These are phyloP conservation scores for Trypethelium eluteriae DNA, from an alignment of 495 filamentous ascomycete genomes.

Conservation along the genomic window DNA sequence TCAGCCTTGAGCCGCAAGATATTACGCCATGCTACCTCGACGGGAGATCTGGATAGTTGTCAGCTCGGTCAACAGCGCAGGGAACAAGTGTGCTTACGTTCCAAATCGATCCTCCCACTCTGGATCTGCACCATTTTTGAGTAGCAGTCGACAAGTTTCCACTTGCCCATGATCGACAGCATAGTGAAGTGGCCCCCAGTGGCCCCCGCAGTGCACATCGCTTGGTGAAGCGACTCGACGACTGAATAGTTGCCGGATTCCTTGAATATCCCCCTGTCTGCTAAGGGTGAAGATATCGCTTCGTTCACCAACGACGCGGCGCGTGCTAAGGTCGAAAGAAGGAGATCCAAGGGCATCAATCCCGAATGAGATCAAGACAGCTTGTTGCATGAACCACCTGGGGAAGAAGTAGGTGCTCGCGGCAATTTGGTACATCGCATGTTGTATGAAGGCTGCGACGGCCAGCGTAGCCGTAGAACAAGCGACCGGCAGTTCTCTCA, in stretches of 20 bases:
- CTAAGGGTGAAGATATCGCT: not conserved
- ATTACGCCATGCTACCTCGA: not conserved
- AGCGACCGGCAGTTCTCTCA: not conserved
- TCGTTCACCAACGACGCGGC: not conserved
- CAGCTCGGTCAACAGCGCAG: too few species aligned
- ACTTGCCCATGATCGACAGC: not conserved
- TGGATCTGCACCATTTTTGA: not conserved
- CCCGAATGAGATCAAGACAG: not conserved
- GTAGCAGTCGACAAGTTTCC: not conserved
- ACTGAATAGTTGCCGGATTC: not conserved
- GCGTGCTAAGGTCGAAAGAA: not conserved
- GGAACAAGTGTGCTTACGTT: not conserved
- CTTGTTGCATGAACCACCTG: not conserved
- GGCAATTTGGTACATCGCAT: not conserved
- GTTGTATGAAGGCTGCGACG: not conserved
- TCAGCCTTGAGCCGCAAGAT: not conserved
- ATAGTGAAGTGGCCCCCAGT: not conserved
- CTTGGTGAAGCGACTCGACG: not conserved
- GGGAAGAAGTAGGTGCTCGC: conserved; percentile 2
- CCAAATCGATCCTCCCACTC: not conserved
- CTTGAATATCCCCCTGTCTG: not conserved
- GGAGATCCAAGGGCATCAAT: not conserved
- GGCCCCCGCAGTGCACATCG: not conserved
- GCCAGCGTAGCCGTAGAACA: not conserved
- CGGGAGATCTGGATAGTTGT: not conserved